Percentiles rank a stretch among this genome's conserved stretches.
phyloP scores from a whole-genome alignment of 768 basidiomycete species.

The Lactarius sanguifluus region DNA sequence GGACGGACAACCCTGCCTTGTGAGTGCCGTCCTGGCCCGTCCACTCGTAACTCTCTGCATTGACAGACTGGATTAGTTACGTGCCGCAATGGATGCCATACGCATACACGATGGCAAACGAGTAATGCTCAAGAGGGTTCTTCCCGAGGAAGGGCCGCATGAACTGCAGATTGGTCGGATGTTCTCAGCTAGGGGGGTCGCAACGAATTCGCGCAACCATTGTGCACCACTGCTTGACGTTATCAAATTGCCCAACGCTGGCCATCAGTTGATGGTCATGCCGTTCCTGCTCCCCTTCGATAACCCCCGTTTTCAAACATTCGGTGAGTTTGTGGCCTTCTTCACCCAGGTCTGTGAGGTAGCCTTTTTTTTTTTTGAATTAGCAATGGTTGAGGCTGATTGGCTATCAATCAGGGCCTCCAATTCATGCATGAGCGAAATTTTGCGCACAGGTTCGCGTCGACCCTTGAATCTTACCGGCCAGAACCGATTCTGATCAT shows the following conservation, averaged over 20 bases:
- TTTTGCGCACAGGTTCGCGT: slow-evolving; percentile 31
- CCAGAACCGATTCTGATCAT: too few species aligned
- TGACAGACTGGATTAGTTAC: slow-evolving; percentile 3
- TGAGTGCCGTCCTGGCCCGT: neutral
- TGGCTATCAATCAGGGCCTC: slow-evolving; percentile 26
- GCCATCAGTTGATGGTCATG: slow-evolving; percentile 28
- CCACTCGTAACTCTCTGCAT: neutral
- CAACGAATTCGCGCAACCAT: slow-evolving; percentile 31
- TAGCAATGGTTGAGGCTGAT: neutral
- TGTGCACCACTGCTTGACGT: slow-evolving; percentile 31
- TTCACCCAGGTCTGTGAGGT: slow-evolving; percentile 33
- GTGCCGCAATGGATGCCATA: slow-evolving; percentile 28
- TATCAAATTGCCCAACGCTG: slow-evolving; percentile 22
- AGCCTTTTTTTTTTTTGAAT: neutral
- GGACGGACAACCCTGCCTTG: slow-evolving; percentile 18
- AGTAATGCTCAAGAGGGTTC: slow-evolving; percentile 30
- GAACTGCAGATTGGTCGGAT: slow-evolving; percentile 21
- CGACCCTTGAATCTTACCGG: neutral
- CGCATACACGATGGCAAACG: slow-evolving; percentile 26
- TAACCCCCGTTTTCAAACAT: slow-evolving; percentile 32
- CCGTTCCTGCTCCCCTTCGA: slow-evolving; percentile 30
- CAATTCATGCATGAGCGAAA: slow-evolving; percentile 31
- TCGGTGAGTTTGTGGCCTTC: slow-evolving; percentile 33
- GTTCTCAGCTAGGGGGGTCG: slow-evolving; percentile 22
- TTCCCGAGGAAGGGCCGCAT: slow-evolving; percentile 3